Conservation (phyloP, 495 filamentous ascomycete species). For the Hypoxylon lenormandii region DNA sequence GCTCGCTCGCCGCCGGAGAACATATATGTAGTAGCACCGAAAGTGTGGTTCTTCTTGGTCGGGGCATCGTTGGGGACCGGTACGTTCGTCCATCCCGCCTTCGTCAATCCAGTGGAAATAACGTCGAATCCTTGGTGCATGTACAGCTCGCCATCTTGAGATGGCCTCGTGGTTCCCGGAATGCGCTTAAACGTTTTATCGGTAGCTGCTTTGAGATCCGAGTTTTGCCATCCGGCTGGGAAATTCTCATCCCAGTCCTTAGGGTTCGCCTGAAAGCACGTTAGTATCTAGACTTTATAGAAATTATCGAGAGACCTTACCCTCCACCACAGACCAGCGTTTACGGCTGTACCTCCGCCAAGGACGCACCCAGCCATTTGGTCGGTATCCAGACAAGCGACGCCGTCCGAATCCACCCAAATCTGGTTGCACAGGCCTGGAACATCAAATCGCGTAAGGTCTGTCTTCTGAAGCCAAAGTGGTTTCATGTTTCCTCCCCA, state of each 20-base stretch:
- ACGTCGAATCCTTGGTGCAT: constrained; percentile 73
- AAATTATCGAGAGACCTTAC: constrained; percentile 46
- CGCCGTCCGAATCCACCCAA: constrained; percentile 71
- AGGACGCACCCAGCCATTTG: constrained; percentile 84
- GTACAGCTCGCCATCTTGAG: constrained; percentile 75
- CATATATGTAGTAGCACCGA: constrained; percentile 75
- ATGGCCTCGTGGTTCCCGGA: constrained; percentile 75
- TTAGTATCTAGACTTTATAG: constrained; percentile 8
- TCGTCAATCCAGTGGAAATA: constrained; percentile 65
- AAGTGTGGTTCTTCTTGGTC: constrained; percentile 74
- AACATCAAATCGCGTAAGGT: constrained; percentile 80
- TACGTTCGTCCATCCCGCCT: constrained; percentile 72
- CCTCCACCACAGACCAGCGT: constrained; percentile 72
- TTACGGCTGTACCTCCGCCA: constrained; percentile 79
- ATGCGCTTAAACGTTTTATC: constrained; percentile 75
- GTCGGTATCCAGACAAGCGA: constrained; percentile 75
- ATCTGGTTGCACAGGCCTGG: constrained; percentile 81
- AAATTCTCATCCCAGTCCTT: constrained; percentile 81
- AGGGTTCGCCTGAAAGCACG: constrained; percentile 51
- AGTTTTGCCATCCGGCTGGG: constrained; percentile 76
- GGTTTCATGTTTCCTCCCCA: constrained; percentile 71
- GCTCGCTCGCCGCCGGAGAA: constrained; percentile 73
- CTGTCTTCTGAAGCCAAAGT: constrained; percentile 73
- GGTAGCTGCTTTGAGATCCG: constrained; percentile 71
- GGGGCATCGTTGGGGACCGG: constrained; percentile 70